A percentile compares a stretch with the other conserved stretches of the same genome.
These are phyloP conservation scores for Didymella glomerata DNA, from an alignment of 2,329 filamentous ascomycete species.

Conservation along the genomic window DNA sequence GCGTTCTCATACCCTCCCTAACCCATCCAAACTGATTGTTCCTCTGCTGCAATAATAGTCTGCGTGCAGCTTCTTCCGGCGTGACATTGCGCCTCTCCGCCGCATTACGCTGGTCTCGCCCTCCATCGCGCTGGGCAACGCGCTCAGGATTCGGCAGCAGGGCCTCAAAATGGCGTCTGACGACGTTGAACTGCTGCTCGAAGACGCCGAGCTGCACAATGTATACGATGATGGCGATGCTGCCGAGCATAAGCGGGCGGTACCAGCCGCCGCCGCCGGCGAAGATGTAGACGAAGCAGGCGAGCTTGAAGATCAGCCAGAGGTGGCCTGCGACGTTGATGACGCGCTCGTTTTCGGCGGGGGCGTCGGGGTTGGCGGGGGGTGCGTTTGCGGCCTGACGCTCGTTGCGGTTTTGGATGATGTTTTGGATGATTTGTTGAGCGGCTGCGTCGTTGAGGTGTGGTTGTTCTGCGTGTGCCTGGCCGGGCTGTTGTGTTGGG, in stretches of 20 bases:
- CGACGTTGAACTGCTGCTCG: constrained; percentile 48
- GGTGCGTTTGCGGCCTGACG: constrained; percentile 24
- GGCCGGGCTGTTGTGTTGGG: constrained; percentile 28
- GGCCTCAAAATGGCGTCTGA: constrained; percentile 57
- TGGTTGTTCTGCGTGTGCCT: constrained; percentile 19
- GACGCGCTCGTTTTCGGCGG: constrained; percentile 38
- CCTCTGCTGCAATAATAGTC: constrained; percentile 51
- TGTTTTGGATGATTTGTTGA: constrained; percentile 24
- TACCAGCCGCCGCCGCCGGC: constrained; percentile 56
- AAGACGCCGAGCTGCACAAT: constrained; percentile 54
- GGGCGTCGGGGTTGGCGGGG: constrained; percentile 19
- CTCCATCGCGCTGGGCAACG: constrained; percentile 22
- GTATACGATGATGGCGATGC: constrained; percentile 53
- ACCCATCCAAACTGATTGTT: constrained; percentile 42
- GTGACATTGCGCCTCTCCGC: constrained; percentile 36
- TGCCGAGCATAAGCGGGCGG: constrained; percentile 51
- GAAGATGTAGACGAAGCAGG: constrained; percentile 67
- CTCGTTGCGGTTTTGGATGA: constrained; percentile 24
- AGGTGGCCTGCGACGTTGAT: constrained; percentile 50
- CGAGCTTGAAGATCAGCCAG: constrained; percentile 67
- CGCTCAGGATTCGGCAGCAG: constrained; percentile 45
- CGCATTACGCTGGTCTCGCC: constrained; percentile 14
- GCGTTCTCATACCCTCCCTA: constrained; percentile 52
- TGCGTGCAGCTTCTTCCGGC: constrained; percentile 54
- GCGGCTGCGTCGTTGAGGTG: constrained; percentile 21